These are phyloP conservation scores for Xerocomus minutiporus DNA, from an alignment of 1,284 basidiomycete genomes.

Conservation along the genomic window DNA sequence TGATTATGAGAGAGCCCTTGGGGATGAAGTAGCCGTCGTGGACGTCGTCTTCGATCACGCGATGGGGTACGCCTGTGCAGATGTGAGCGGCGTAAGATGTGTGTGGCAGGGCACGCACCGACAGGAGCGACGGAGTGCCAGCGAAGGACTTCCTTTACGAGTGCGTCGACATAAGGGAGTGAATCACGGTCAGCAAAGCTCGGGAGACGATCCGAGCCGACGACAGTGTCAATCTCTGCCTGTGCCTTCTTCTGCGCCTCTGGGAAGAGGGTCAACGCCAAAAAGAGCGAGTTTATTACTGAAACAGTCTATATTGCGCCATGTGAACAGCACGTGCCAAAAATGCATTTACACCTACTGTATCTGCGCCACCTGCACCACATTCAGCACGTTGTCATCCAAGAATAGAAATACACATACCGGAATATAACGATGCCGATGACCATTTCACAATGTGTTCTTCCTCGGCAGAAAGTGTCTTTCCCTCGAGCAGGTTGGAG, in stretches of 20 bases:
- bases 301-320: constrained; percentile 38
- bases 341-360: constrained; percentile 29
- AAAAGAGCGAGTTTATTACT: constrained; percentile 36
- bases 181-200: constrained; percentile 53
- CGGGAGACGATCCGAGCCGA: constrained; percentile 58
- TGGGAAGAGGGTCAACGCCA: constrained; percentile 38
- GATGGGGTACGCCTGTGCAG: constrained; percentile 47
- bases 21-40: constrained; percentile 40
- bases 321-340: constrained; percentile 26
- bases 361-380: constrained; percentile 42
- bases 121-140: constrained; percentile 55
- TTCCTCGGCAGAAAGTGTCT: constrained; percentile 43
- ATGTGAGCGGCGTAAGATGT: constrained; percentile 1
- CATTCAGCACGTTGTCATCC: not conserved
- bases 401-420: constrained; percentile 27
- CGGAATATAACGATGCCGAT: constrained; percentile 55
- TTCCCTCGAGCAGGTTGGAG: constrained; percentile 46
- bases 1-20: constrained; percentile 35
- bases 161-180: constrained; percentile 58
- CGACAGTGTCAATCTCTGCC: constrained; percentile 57
- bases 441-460: constrained; percentile 58
- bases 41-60: constrained; percentile 47
- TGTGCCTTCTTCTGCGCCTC: constrained; percentile 45
- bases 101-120: constrained; percentile 34
- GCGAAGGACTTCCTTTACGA: constrained; percentile 58